Base-by-base conservation (phyloP, 2,329 filamentous ascomycete genomes). In the Sordariomycetes sp. region DNA sequence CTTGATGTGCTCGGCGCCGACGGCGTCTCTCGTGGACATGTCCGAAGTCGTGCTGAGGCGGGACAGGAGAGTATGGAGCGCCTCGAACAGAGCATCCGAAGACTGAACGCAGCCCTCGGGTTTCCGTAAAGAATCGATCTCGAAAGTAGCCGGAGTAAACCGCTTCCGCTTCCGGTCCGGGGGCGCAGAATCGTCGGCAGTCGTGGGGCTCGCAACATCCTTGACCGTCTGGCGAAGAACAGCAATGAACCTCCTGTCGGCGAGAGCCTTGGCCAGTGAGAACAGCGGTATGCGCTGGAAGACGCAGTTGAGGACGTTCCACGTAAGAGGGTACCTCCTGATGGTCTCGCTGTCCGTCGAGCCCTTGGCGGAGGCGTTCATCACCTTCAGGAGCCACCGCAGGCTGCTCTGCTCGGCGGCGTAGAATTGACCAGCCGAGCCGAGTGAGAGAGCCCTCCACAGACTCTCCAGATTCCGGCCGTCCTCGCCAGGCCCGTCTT, bases 261-360 rank as follows among this genome's bases (percentile, higher is more conserved):
- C 84, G 7, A 96, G 76, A 3, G 88, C 83, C 59, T 85, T 84
- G 10, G 89, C 88, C 25, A 89, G 76, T 12, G 83, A 85, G 53
- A 87, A 85, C 0, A 84, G 74, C 0, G 89, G 86, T 20, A 93
- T 81, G n/a, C 83, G 74, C 55, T 77, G 74, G 58, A 89, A 78
- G 54, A 87, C 75, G 60, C 78, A 79, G 52, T 76, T 75, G 25
- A 91, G 68, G 40, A 90, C 77, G 34, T 73, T 76, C 88, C 83
- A 87, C 11, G 81, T 75, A 57, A 80, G 67, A 53, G 81, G 79
- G 63, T 78, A 82, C 61, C 80, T 74, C 63, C 81, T 76, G 55
- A 82, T 64, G 48, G 73, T 77, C 66, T 83, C 80, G 57, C 78
- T 76, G 54, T 66, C 69, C 43, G 74, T 68, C 35, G 72, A 71